Evolutionary conservation across 768 basidiomycete genomes (phyloP), one percentile per base, ranked within the genome.

Genomic region (Xerocomellus dryophilus): DNA sequence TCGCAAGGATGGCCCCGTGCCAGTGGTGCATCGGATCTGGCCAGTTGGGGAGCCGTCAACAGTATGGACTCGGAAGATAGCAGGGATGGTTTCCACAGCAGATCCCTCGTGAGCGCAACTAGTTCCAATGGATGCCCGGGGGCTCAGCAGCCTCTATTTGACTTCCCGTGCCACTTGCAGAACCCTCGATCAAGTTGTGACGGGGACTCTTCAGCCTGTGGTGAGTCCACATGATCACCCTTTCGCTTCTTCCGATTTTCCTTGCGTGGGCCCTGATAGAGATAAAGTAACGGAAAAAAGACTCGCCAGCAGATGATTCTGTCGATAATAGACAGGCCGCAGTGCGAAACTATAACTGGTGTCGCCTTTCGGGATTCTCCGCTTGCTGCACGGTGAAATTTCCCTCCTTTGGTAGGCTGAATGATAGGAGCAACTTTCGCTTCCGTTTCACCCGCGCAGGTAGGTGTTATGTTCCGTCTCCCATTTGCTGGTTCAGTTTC

Each of bases 401-500:
- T 42, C 4, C 31, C 43, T 17, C n/a, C 49, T 21, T 18, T 41
- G 47, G 35, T 9, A 25, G 43, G 18, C 23, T 17, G 35, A 34
- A 10, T 7, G 14, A 18, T 14, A 41, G 12, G 10, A 11, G 9
- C 31, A 29, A 31, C 34, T 6, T 43, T 47, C 35, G 44, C 31
- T 47, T 35, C 23, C 20, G 36, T 46, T 50, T 46, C 41, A 29
- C n/a, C 39, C 35, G 40, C 14, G 5, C 23, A 5, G n/a, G 17
- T 8, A 35, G 27, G 29, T 41, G 25, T 27, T 39, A 29, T 31
- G 34, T 38, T 32, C 46, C 43, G 41, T 34, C 32, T 29, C 34
- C 18, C 18, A n/a, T 9, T 10, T 15, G 34, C 12, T 29, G 39
- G 47, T 31, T 44, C 21, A 17, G 38, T 59, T 56, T 55, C 59